Conservation (phyloP, 305 asterid genomes). For the Solanum hybrid region DNA sequence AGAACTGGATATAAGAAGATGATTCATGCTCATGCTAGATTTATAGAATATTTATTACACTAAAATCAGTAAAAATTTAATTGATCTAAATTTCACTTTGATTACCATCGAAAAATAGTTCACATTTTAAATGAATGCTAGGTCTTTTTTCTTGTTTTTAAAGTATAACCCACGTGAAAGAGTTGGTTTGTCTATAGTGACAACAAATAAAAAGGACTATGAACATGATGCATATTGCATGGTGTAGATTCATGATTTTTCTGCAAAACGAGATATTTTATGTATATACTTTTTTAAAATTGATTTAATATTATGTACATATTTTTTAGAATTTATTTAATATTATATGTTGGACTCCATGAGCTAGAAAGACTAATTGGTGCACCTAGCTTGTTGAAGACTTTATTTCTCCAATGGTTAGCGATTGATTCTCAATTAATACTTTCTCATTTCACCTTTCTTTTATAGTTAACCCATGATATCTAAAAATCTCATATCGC, state of each 20-base stretch:
- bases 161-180: neutral
- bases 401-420: neutral
- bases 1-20: too few relatives aligned
- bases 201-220: neutral
- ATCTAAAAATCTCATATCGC: neutral
- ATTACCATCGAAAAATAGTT: neutral
- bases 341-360: neutral
- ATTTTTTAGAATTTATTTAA: too few relatives aligned
- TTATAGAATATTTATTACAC: neutral
- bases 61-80: neutral
- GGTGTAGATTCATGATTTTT: too few relatives aligned
- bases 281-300: too few relatives aligned
- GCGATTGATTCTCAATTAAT: neutral
- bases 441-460: neutral
- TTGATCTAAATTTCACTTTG: neutral
- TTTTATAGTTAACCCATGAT: neutral
- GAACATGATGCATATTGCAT: neutral
- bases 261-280: too few relatives aligned
- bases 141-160: neutral
- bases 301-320: too few relatives aligned
- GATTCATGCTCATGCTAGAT: neutral
- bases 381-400: neutral
- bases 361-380: neutral
- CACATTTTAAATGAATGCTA: neutral
- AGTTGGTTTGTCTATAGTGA: neutral